Conservation (phyloP, 2,329 filamentous ascomycete genomes). For the Aureobasidium leucospermi region DNA sequence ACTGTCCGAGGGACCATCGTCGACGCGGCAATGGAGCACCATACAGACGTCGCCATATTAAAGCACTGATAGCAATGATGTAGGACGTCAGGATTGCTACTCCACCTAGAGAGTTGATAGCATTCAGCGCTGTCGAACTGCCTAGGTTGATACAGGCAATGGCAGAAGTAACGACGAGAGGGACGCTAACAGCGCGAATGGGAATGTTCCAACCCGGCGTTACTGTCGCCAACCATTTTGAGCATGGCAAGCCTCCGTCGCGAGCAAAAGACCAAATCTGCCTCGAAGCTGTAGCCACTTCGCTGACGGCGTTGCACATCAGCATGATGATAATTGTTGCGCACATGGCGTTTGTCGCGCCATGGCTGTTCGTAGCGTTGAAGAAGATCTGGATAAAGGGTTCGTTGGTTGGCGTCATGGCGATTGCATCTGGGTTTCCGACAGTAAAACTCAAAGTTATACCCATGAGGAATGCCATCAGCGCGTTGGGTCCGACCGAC, state of each 20-base stretch:
- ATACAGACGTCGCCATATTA: constrained; percentile 31
- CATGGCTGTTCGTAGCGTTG: constrained; percentile 26
- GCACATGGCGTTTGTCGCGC: constrained; percentile 28
- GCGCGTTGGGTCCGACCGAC: constrained; percentile 19
- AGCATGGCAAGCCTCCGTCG: constrained; percentile 24
- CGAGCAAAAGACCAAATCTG: constrained; percentile 36
- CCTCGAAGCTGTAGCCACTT: constrained; percentile 32
- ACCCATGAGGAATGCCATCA: constrained; percentile 23
- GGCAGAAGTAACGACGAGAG: constrained; percentile 20
- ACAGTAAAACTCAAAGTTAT: constrained; percentile 30
- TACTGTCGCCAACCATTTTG: constrained; percentile 14
- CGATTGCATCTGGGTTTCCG: constrained; percentile 25
- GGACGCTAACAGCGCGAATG: constrained; percentile 21
- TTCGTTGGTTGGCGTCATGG: constrained; percentile 21
- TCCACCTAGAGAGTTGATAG: constrained; percentile 34
- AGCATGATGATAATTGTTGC: constrained; percentile 28
- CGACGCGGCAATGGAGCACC: constrained; percentile 28
- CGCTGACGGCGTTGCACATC: constrained; percentile 26
- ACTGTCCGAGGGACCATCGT: constrained; percentile 33
- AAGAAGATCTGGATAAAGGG: constrained; percentile 31
- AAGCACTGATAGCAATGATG: constrained; percentile 30
- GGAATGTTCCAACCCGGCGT: constrained; percentile 19
- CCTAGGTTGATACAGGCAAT: constrained; percentile 30
- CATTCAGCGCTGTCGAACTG: constrained; percentile 34
- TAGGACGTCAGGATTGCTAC: constrained; percentile 35